These are phyloP conservation scores for Paraconiothyrium brasiliense DNA, from an alignment of 2,329 filamentous ascomycete species.

Conservation along the genomic window DNA sequence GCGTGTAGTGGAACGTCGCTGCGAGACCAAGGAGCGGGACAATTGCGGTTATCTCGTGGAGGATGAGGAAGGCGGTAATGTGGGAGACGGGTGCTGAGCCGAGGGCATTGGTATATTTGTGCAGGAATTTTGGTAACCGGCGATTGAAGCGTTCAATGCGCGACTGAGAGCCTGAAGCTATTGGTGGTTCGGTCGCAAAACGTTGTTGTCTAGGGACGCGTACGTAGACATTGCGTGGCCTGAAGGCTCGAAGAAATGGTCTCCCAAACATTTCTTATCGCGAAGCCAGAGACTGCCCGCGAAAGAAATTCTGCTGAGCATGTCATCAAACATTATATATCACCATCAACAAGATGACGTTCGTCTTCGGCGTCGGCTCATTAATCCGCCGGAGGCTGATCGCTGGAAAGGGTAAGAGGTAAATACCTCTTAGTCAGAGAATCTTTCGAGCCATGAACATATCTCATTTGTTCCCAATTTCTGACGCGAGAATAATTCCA, in stretches of 20 bases:
- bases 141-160: conserved; percentile 49
- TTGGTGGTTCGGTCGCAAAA: conserved; percentile 28
- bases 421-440: not conserved
- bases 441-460: not conserved
- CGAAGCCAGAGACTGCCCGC: too few relatives aligned
- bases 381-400: not conserved
- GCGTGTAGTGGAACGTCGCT: conserved; percentile 79
- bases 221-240: conserved; percentile 10
- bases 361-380: conserved; percentile 9
- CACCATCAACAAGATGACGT: not conserved
- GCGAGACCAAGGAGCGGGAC: conserved; percentile 80
- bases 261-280: conserved; percentile 21
- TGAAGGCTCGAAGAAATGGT: conserved; percentile 16
- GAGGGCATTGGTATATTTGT: conserved; percentile 74
- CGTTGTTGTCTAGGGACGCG: conserved; percentile 23
- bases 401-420: not conserved
- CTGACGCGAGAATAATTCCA: not conserved
- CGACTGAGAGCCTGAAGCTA: conserved; percentile 34
- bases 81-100: conserved; percentile 82
- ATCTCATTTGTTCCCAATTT: not conserved
- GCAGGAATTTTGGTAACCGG: conserved; percentile 70
- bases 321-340: not conserved
- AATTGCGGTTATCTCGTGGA: conserved; percentile 92
- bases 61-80: conserved; percentile 82
- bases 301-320: not conserved